Conservation (phyloP, 2,329 filamentous ascomycete species). For the Aschersonia sp. region DNA sequence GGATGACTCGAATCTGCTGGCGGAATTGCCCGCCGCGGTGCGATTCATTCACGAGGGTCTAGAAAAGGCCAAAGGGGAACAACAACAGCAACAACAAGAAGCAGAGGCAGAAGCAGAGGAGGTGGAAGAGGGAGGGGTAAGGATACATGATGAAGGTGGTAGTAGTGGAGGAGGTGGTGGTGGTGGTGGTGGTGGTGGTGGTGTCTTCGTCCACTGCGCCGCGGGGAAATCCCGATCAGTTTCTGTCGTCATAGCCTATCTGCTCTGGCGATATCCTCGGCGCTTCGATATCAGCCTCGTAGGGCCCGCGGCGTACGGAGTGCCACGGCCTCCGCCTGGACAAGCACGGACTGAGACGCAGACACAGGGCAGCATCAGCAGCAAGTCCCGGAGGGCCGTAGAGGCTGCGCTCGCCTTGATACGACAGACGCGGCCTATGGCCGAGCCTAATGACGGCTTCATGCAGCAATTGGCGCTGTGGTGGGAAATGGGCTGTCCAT, state of each 20-base stretch:
- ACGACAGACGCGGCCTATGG: slow-evolving; percentile 56
- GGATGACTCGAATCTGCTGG: slow-evolving; percentile 73
- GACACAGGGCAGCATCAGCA: no score
- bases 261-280: slow-evolving; percentile 53
- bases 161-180: slow-evolving; percentile 4
- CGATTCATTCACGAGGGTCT: slow-evolving; percentile 72
- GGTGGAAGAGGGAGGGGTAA: slow-evolving; percentile 5
- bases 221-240: slow-evolving; percentile 95
- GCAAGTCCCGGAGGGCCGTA: slow-evolving; percentile 26
- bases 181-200: slow-evolving; percentile 14
- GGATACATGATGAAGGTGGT: neutral
- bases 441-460: slow-evolving; percentile 84
- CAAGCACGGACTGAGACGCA: slow-evolving; percentile 9
- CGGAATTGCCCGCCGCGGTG: slow-evolving; percentile 65
- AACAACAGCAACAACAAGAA: no score
- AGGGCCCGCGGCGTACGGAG: slow-evolving; percentile 9
- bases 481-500: slow-evolving; percentile 72
- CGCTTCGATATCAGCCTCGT: slow-evolving; percentile 29
- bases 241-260: slow-evolving; percentile 68
- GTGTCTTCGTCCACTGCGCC: slow-evolving; percentile 56
- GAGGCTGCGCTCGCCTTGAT: slow-evolving; percentile 52
- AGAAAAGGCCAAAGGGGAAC: no score
- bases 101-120: no score
- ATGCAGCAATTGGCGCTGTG: slow-evolving; percentile 79
- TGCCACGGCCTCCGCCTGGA: slow-evolving; percentile 1